Evolutionary conservation across 2,329 filamentous ascomycete genomes (phyloP).

Genomic region (Aphanoascus verrucosus): DNA sequence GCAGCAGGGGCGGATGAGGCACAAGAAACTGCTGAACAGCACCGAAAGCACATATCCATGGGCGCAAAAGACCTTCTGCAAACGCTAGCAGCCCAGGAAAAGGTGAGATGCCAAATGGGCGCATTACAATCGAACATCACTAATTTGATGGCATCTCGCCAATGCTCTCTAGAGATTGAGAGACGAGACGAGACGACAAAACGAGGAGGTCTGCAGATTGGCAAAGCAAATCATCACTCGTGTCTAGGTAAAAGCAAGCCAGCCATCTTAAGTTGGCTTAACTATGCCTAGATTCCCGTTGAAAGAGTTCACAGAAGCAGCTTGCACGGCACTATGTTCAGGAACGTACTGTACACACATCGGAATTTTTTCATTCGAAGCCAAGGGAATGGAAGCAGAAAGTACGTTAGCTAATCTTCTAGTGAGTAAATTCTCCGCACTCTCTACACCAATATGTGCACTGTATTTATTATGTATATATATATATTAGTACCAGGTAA

Average conservation of each 20-base stretch:
- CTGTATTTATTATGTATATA: too few relatives aligned
- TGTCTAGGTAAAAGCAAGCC: conserved; percentile 1
- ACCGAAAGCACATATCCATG: conserved; percentile 7
- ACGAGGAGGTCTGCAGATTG: conserved; percentile 16
- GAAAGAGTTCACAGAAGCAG: too few relatives aligned
- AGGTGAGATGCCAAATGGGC: conserved; percentile 10
- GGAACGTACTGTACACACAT: too few relatives aligned
- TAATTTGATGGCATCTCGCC: neutral
- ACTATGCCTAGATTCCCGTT: too few relatives aligned
- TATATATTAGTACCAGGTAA: too few relatives aligned
- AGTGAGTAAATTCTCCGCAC: too few relatives aligned
- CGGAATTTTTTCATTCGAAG: too few relatives aligned
- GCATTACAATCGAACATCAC: neutral
- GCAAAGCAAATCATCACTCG: conserved; percentile 16
- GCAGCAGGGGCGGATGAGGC: neutral
- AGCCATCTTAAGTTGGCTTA: neutral
- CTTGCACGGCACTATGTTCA: too few relatives aligned
- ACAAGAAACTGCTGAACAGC: conserved; percentile 3
- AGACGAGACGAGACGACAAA: conserved; percentile 15
- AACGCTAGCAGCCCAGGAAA: conserved; percentile 13
- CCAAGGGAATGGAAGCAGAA: too few relatives aligned
- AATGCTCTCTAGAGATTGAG: conserved; percentile 16
- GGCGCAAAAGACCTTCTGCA: conserved; percentile 12
- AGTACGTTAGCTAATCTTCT: too few relatives aligned
- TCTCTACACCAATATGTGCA: too few relatives aligned